Conservation (phyloP, 805 yeast genomes). For the Debaryomyces castellii region DNA sequence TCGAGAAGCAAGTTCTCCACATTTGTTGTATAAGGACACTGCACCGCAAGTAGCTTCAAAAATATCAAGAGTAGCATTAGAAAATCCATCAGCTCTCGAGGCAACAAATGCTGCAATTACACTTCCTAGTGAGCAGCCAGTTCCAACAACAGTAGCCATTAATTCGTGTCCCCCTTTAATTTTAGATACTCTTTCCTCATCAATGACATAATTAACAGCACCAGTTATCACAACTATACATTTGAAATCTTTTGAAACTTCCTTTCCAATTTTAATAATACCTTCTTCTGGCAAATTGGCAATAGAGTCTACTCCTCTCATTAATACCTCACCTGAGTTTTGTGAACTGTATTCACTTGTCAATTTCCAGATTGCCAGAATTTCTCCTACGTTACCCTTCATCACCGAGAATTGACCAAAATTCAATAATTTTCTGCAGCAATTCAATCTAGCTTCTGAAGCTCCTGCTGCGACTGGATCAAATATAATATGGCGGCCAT, state of each 20-base stretch:
- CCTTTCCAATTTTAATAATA: slow-evolving; percentile 41
- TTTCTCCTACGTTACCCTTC: slow-evolving; percentile 88
- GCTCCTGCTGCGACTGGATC: slow-evolving; percentile 98
- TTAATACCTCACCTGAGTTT: slow-evolving; percentile 27
- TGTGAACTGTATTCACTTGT: slow-evolving; percentile 17
- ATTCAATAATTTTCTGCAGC: slow-evolving; percentile 51
- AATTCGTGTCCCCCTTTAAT: slow-evolving; percentile 58
- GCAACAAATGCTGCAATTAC: slow-evolving; percentile 60
- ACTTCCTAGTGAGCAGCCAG: slow-evolving; percentile 83
- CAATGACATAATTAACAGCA: slow-evolving; percentile 25
- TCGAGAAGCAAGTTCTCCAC: slow-evolving; percentile 55
- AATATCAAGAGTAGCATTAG: slow-evolving; percentile 16
- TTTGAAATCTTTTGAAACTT: slow-evolving; percentile 50
- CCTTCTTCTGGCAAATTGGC: slow-evolving; percentile 20
- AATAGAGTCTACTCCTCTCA: slow-evolving; percentile 74
- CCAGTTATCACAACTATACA: slow-evolving; percentile 77
- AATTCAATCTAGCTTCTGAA: slow-evolving; percentile 51
- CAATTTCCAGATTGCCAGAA: slow-evolving; percentile 53
- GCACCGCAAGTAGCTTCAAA: slow-evolving; percentile 55
- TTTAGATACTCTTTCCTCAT: slow-evolving; percentile 19
- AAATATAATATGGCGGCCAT: slow-evolving; percentile 63
- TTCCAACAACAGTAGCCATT: slow-evolving; percentile 73
- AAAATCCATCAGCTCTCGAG: slow-evolving; percentile 31
- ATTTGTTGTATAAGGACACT: slow-evolving; percentile 55
- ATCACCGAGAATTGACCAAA: slow-evolving; percentile 63